These are phyloP conservation scores for Annulohypoxylon truncatum DNA, from an alignment of 2,329 filamentous ascomycete species.

Conservation along the genomic window DNA sequence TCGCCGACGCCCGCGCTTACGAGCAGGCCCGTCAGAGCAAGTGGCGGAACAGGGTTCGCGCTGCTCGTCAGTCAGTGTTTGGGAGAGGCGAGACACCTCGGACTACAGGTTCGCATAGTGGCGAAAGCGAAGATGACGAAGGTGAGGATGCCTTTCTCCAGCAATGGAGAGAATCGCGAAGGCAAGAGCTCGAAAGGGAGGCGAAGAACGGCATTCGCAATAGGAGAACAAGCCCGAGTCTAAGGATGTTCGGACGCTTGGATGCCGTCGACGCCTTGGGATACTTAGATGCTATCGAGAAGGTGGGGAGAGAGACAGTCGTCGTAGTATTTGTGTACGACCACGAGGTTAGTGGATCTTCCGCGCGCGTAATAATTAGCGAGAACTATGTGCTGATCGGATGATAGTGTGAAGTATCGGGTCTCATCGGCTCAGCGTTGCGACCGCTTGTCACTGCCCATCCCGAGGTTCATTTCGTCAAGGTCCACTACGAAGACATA, in stretches of 20 bases:
- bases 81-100: constrained; percentile 55
- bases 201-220: constrained; percentile 66
- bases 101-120: constrained; percentile 49
- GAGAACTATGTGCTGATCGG: constrained; percentile 44
- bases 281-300: constrained; percentile 97
- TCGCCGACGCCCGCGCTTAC: constrained; percentile 83
- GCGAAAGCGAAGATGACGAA: constrained; percentile 62
- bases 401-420: constrained; percentile 78
- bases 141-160: constrained; percentile 85
- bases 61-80: constrained; percentile 67
- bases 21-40: constrained; percentile 72
- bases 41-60: constrained; percentile 64
- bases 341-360: constrained; percentile 72
- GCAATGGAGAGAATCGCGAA: constrained; percentile 84
- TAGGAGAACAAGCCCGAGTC: constrained; percentile 79
- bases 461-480: constrained; percentile 83
- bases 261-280: constrained; percentile 89
- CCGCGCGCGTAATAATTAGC: constrained; percentile 9
- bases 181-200: constrained; percentile 79
- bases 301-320: constrained; percentile 80
- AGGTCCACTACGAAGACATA: constrained; percentile 89
- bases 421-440: constrained; percentile 82
- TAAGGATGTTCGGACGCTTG: constrained; percentile 80
- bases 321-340: constrained; percentile 97
- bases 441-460: constrained; percentile 78